Conservation (phyloP, 352 stramenopile species). For the Phytophthora agathidicida region DNA sequence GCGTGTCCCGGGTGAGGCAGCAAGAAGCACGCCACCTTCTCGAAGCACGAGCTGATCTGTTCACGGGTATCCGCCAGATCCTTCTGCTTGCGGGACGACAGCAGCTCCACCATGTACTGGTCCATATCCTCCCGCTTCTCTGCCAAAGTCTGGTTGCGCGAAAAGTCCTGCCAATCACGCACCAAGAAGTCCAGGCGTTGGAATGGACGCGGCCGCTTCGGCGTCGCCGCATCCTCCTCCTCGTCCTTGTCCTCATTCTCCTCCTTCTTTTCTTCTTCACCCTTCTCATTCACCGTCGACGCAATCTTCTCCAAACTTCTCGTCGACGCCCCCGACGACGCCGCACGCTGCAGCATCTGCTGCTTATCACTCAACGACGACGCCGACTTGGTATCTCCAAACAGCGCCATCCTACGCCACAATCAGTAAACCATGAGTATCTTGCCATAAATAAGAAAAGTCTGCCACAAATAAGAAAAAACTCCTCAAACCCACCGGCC, state of each 20-base stretch:
- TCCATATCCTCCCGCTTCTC: slow-evolving; percentile 94
- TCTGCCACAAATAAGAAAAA: slow-evolving; percentile 2
- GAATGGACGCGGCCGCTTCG: slow-evolving; percentile 86
- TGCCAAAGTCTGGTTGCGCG: slow-evolving; percentile 86
- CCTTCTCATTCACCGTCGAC: slow-evolving; percentile 43
- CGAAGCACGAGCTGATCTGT: slow-evolving; percentile 97
- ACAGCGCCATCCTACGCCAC: slow-evolving; percentile 70
- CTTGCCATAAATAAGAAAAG: not conserved
- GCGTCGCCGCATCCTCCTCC: slow-evolving; percentile 28
- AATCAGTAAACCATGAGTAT: slow-evolving; percentile 5
- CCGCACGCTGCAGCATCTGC: slow-evolving; percentile 21
- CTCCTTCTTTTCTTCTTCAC: slow-evolving; percentile 31
- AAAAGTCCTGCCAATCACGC: slow-evolving; percentile 98
- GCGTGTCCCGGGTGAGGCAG: slow-evolving; percentile 96
- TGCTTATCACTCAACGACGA: slow-evolving; percentile 33
- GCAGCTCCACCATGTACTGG: slow-evolving; percentile 93
- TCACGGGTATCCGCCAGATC: slow-evolving; percentile 95
- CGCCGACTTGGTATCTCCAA: slow-evolving; percentile 43
- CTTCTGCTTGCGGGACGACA: slow-evolving; percentile 93
- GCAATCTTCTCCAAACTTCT: slow-evolving; percentile 45
- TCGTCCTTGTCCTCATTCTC: slow-evolving; percentile 36
- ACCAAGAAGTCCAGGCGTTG: slow-evolving; percentile 99
- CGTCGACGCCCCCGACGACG: slow-evolving; percentile 23
- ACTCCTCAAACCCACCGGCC: slow-evolving; percentile 89
- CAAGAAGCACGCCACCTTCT: slow-evolving; percentile 95